phyloP scores from a whole-genome alignment of 1,284 basidiomycete species.

The Ceratorhiza oryzae-sativae region DNA sequence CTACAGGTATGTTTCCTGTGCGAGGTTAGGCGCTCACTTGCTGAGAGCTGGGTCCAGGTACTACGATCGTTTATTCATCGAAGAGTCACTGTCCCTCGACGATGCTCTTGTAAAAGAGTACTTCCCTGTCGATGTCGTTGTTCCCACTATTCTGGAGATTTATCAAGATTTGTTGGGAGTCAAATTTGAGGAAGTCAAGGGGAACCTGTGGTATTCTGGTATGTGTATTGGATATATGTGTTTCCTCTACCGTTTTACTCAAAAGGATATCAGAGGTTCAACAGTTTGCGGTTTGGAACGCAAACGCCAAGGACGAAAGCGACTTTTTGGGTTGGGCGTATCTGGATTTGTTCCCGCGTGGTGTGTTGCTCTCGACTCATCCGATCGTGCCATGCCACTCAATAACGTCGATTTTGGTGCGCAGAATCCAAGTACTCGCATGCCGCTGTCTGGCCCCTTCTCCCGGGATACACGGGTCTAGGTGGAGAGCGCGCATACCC shows the following conservation, averaged over 20 bases:
- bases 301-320: conserved; percentile 68
- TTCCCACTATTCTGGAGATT: conserved; percentile 78
- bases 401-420: not conserved
- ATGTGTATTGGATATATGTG: conserved; percentile 42
- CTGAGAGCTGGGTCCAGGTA: conserved; percentile 51
- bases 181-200: conserved; percentile 68
- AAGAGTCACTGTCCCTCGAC: conserved; percentile 70
- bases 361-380: conserved; percentile 56
- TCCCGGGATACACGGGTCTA: conserved; percentile 63
- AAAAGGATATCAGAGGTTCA: conserved; percentile 73
- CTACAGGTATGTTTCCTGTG: conserved; percentile 53
- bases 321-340: conserved; percentile 83
- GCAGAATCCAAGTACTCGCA: conserved; percentile 83
- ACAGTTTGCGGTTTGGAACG: conserved; percentile 82
- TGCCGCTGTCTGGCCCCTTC: conserved; percentile 82
- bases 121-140: conserved; percentile 81
- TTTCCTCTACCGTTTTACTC: not conserved
- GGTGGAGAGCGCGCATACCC: conserved; percentile 73
- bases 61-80: conserved; percentile 75
- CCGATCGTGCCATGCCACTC: not conserved
- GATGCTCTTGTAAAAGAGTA: conserved; percentile 82
- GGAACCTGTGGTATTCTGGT: conserved; percentile 76
- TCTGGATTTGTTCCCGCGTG: conserved; percentile 85
- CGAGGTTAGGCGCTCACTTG: conserved; percentile 38
- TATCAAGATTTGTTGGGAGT: conserved; percentile 82